phyloP scores from a whole-genome alignment of 495 filamentous ascomycete species.

The Aspergillus baeticus region DNA sequence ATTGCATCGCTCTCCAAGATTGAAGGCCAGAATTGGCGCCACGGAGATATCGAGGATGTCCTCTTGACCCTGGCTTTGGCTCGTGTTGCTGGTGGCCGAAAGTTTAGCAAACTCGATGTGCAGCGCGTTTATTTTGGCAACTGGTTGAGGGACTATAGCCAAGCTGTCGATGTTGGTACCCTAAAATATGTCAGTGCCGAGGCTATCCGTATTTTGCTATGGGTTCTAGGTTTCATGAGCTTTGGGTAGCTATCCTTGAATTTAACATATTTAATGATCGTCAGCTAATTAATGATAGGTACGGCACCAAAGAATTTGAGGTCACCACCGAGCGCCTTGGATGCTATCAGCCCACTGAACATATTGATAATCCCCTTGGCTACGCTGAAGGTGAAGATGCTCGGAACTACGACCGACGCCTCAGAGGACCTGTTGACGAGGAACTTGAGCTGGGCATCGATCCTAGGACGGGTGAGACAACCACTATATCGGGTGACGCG shows the following conservation, averaged over 20 bases:
- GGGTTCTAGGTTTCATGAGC: conserved; percentile 61
- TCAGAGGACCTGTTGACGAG: conserved; percentile 82
- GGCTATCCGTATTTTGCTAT: conserved; percentile 79
- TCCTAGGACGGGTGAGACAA: conserved; percentile 59
- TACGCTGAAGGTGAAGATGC: conserved; percentile 88
- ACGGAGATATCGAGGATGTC: conserved; percentile 88
- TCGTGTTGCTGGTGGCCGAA: conserved; percentile 74
- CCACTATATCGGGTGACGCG: too few relatives aligned
- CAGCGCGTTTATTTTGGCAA: conserved; percentile 88
- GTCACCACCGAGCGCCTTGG: conserved; percentile 84
- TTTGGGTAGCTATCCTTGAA: too few relatives aligned
- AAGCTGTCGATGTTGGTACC: conserved; percentile 74
- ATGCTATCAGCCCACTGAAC: conserved; percentile 84
- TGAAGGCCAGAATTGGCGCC: conserved; percentile 87
- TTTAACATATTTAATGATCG: too few relatives aligned
- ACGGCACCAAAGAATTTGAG: conserved; percentile 88
- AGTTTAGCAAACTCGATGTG: conserved; percentile 84
- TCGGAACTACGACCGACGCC: conserved; percentile 71
- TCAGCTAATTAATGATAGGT: conserved; percentile 40
- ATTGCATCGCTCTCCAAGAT: conserved; percentile 74
- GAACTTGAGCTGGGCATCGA: conserved; percentile 74
- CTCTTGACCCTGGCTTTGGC: conserved; percentile 74
- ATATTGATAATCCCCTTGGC: conserved; percentile 78
- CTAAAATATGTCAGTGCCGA: conserved; percentile 85
- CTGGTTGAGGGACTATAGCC: conserved; percentile 80